These are phyloP conservation scores for Penicillium ochrochloron DNA, from an alignment of 495 filamentous ascomycete species.

Conservation along the genomic window DNA sequence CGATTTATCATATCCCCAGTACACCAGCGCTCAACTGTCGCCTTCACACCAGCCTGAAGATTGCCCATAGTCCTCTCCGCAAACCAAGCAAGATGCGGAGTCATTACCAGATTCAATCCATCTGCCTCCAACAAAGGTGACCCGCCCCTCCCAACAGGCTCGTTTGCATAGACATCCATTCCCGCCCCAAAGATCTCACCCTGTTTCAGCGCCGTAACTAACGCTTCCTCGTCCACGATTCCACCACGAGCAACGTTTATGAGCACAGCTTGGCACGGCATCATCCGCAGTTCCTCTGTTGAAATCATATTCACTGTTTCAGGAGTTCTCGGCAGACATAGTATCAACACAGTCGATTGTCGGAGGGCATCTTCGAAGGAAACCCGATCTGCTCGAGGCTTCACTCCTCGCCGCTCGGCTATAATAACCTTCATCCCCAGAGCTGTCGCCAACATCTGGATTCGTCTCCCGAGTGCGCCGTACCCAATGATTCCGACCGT, in stretches of 20 bases:
- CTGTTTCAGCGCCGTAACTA: neutral
- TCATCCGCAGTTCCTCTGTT: constrained; percentile 49
- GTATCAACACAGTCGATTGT: neutral
- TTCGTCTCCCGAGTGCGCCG: neutral
- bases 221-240: constrained; percentile 54
- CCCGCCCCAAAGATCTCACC: neutral
- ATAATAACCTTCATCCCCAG: neutral
- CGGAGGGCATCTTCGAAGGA: constrained; percentile 1
- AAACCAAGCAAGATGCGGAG: constrained; percentile 2
- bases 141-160: neutral
- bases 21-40: neutral
- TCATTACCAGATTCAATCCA: neutral
- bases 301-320: constrained; percentile 53
- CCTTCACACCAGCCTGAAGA: neutral
- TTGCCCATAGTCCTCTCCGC: neutral
- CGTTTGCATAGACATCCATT: constrained; percentile 1
- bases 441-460: neutral
- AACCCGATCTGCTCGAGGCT: neutral
- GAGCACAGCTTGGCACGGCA: constrained; percentile 53
- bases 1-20: constrained; percentile 22
- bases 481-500: constrained; percentile 3
- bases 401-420: neutral
- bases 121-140: neutral
- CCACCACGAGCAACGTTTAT: constrained; percentile 63
- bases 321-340: neutral